Base-by-base conservation (phyloP, 257 asterid genomes). In the Przewalskia tangutica region DNA sequence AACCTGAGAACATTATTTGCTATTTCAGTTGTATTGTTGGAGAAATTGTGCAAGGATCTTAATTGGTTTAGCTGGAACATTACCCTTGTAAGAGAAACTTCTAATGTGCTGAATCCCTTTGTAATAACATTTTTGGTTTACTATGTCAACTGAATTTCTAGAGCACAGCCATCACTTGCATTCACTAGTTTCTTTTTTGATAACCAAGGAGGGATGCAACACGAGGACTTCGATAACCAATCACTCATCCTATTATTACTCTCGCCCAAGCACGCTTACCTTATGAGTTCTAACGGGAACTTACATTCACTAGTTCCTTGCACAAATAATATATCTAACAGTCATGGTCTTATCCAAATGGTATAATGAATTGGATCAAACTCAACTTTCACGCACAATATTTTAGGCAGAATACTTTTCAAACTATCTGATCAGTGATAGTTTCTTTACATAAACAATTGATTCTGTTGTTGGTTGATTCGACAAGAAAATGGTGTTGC, bases 1-100 rank as follows among this genome's bases (percentile, higher is more conserved):
- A 70, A 95, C 85, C 84, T 95, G 89, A 91, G 62, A 23, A 3
- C 44, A 23, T 7, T 75, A 13, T 50, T 23, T 13, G 80, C 46
- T 73, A 12, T 14, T 13, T 50, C n/a, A 63, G 17, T 63, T 63
- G 42, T 63, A 75, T 40, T 75, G 8, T 75, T 75, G 36, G 62
- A 50, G 36, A 13, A 14, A 20, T 75, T 75, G 63, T 0, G 12
- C 79, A 46, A 71, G 42, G 42, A 14, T 75, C 34, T 18, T 59
- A 7, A 18, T 59, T 59, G 34, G 32, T 23, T 58, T 7, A 58
- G 65, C 12, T 17, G 32, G 65, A n/a, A 59, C 34, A 59, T 23
- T 23, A 73, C 20, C 46, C 42, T 27, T 23, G 62, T 13, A 46
- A 11, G 6, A 13, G 44, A 73, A 13, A 73, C 79, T 8, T 12